These are phyloP conservation scores for Tolypocladium tundrense DNA, from an alignment of 2,329 filamentous ascomycete genomes.

Conservation along the genomic window DNA sequence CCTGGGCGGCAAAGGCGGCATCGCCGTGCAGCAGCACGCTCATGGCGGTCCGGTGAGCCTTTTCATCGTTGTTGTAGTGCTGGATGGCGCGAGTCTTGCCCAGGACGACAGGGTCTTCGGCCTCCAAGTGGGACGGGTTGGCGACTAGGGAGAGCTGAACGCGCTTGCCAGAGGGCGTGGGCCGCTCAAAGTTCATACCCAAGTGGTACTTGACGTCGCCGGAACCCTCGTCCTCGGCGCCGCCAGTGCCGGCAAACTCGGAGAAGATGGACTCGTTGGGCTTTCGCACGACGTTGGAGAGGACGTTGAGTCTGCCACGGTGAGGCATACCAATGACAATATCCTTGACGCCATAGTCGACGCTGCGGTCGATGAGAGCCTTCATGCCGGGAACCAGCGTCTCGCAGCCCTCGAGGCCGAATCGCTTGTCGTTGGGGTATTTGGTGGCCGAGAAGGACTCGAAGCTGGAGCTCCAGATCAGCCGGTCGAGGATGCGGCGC, in stretches of 20 bases:
- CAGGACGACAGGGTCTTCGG: conserved; percentile 93
- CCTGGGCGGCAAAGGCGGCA: conserved; percentile 91
- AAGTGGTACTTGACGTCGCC: conserved; percentile 99
- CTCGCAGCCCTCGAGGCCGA: conserved; percentile 95
- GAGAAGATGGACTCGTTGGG: conserved; percentile 99
- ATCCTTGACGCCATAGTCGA: conserved; percentile 97
- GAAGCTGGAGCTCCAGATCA: conserved; percentile 98
- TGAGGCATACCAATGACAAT: conserved; percentile 99
- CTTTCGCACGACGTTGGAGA: conserved; percentile 97
- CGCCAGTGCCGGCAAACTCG: conserved; percentile 83
- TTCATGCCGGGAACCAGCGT: conserved; percentile 98
- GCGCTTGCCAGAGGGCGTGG: conserved; percentile 94
- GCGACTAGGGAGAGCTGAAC: conserved; percentile 98
- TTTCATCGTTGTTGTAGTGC: conserved; percentile 97
- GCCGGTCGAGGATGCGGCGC: conserved; percentile 88
- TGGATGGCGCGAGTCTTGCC: conserved; percentile 97
- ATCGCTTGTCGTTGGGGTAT: conserved; percentile 99
- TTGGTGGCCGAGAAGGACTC: conserved; percentile 93
- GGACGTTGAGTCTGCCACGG: conserved; percentile 92
- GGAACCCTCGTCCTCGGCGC: conserved; percentile 88
- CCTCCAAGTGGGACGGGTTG: conserved; percentile 96
- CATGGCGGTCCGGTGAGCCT: conserved; percentile 82
- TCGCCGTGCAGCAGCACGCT: conserved; percentile 93
- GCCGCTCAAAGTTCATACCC: conserved; percentile 99
- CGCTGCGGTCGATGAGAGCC: conserved; percentile 93